Evolutionary conservation across 805 yeast genomes (phyloP).

Genomic region (Tetrapisispora taiwanensis): DNA sequence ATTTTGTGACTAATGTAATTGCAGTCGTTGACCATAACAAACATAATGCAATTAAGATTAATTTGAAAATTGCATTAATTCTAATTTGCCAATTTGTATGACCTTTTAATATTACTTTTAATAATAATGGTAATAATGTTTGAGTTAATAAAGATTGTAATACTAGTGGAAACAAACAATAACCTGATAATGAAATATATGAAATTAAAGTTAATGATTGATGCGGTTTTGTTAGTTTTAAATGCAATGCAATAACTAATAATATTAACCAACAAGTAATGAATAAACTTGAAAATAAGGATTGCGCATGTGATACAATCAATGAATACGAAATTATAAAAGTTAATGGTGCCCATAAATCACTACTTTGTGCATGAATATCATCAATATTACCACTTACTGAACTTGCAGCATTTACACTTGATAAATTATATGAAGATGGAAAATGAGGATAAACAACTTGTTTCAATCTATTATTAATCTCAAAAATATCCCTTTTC

Average conservation of each 20-base stretch:
- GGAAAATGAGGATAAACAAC: conserved; percentile 29
- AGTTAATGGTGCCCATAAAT: conserved; percentile 30
- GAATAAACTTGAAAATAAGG: conserved; percentile 26
- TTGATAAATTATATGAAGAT: conserved; percentile 5
- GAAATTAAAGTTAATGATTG: conserved; percentile 22
- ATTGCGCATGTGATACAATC: conserved; percentile 23
- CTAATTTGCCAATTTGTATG: conserved; percentile 11
- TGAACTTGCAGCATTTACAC: not conserved
- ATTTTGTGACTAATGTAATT: conserved; percentile 17
- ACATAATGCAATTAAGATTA: conserved; percentile 13
- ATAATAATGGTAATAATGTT: conserved; percentile 19
- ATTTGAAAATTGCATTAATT: conserved; percentile 9
- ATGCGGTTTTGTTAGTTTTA: conserved; percentile 19
- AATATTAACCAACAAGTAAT: conserved; percentile 24
- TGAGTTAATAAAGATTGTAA: conserved; percentile 20
- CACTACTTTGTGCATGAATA: conserved; percentile 16
- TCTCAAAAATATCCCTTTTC: conserved; percentile 24
- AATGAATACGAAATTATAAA: conserved; percentile 25
- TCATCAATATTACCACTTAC: conserved; percentile 1
- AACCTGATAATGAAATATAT: conserved; percentile 26
- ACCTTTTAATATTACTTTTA: conserved; percentile 7
- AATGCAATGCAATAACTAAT: conserved; percentile 23
- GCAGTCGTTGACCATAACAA: conserved; percentile 22
- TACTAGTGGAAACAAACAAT: conserved; percentile 28
- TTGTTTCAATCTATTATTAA: conserved; percentile 23